Evolutionary conservation across 2,329 filamentous ascomycete genomes (phyloP).

Genomic region (Curvularia verruculosa): DNA sequence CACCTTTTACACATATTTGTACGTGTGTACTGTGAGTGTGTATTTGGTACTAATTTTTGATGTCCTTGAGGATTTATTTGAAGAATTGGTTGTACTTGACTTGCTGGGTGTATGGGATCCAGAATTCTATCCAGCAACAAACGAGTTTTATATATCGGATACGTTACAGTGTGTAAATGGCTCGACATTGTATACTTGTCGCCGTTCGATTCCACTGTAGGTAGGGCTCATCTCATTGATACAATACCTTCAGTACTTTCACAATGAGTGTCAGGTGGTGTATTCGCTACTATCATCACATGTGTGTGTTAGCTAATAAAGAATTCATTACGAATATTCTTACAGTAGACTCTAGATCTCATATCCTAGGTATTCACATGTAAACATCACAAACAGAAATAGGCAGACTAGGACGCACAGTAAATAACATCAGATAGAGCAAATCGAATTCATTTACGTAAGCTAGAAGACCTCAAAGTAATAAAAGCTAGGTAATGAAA

Average conservation of each 20-base stretch:
- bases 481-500: not conserved
- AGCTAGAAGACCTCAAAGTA: not conserved
- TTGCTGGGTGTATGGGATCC: not conserved
- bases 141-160: not conserved
- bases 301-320: not conserved
- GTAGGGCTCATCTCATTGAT: no score
- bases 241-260: no score
- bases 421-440: not conserved
- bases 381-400: no score
- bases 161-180: not conserved
- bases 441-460: not conserved
- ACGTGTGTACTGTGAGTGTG: not conserved
- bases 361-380: no score
- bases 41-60: no score
- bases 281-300: not conserved
- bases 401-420: no score
- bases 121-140: not conserved
- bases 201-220: not conserved
- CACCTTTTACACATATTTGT: not conserved
- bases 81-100: not conserved
- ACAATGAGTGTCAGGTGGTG: not conserved
- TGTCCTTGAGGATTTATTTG: not conserved
- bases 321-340: not conserved
- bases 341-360: not conserved
- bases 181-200: not conserved